Evolutionary conservation across 2,329 filamentous ascomycete genomes (phyloP).

Genomic region (Bipolaris oryzae): DNA sequence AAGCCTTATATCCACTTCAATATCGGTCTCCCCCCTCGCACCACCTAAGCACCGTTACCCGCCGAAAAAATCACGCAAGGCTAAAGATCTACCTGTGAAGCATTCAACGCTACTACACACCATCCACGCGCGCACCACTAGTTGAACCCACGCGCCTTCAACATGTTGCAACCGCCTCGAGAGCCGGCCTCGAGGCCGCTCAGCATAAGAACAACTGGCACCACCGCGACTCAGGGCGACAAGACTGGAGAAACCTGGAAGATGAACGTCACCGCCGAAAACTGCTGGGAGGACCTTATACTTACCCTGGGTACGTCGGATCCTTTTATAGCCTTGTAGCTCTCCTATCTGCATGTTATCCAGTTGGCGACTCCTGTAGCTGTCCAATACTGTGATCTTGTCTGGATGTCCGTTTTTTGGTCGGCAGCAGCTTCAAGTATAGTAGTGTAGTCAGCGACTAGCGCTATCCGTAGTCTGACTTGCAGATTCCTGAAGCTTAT

Average conservation of each 20-base stretch:
- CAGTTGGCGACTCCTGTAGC: neutral
- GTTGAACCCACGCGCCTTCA: conserved; percentile 14
- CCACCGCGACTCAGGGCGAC: conserved; percentile 45
- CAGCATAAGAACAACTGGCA: conserved; percentile 45
- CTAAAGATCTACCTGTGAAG: conserved; percentile 6
- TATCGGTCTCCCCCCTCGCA: conserved; percentile 15
- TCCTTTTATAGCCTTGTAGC: neutral
- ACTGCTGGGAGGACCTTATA: conserved; percentile 57
- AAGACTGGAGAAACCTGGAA: conserved; percentile 54
- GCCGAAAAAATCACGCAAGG: conserved; percentile 8
- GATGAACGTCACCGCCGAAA: conserved; percentile 46
- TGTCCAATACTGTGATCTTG: too few relatives aligned
- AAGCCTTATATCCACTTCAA: conserved; percentile 34
- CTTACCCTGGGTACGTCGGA: conserved; percentile 50
- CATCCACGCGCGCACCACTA: conserved; percentile 18
- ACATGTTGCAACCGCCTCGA: conserved; percentile 38
- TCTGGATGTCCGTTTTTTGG: too few relatives aligned
- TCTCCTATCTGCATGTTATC: too few relatives aligned
- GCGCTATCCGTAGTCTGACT: neutral
- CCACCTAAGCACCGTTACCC: conserved; percentile 12
- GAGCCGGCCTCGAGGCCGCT: conserved; percentile 39
- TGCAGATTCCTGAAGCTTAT: neutral
- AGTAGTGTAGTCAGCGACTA: too few relatives aligned
- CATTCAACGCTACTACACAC: conserved; percentile 16
- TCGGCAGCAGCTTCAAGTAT: neutral